Evolutionary conservation across 305 asterid species (phyloP).

Genomic region (Fraxinus xanthoxyloides): DNA sequence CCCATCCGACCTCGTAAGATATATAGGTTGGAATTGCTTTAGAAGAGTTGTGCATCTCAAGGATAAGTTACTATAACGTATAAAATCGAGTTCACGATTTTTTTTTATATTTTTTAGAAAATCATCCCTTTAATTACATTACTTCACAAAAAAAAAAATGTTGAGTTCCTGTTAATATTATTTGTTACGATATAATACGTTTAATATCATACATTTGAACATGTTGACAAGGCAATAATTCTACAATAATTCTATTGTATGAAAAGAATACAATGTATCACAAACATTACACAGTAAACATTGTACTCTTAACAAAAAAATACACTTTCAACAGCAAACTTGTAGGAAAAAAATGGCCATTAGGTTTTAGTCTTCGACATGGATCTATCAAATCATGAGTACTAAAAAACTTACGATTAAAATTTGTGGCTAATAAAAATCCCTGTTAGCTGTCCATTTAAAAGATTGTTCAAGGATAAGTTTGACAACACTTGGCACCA

Average conservation of each 20-base stretch:
- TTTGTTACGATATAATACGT: neutral
- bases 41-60: neutral
- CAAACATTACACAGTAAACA: neutral
- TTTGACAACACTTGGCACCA: neutral
- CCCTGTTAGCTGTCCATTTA: slow-evolving; percentile 5
- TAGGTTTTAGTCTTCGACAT: neutral
- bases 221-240: neutral
- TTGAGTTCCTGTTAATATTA: neutral
- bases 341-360: neutral
- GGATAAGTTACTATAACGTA: neutral
- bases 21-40: neutral
- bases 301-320: neutral
- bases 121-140: too few species aligned
- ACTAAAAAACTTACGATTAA: neutral
- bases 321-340: neutral
- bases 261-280: neutral
- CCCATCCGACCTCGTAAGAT: neutral
- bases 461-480: neutral
- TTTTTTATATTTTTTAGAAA: too few species aligned
- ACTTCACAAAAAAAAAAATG: neutral
- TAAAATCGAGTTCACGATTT: neutral
- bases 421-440: neutral
- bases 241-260: neutral
- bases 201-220: neutral
- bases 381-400: neutral